Evolutionary conservation across 2,329 filamentous ascomycete species (phyloP).

Genomic region (Cordyceps militaris): DNA sequence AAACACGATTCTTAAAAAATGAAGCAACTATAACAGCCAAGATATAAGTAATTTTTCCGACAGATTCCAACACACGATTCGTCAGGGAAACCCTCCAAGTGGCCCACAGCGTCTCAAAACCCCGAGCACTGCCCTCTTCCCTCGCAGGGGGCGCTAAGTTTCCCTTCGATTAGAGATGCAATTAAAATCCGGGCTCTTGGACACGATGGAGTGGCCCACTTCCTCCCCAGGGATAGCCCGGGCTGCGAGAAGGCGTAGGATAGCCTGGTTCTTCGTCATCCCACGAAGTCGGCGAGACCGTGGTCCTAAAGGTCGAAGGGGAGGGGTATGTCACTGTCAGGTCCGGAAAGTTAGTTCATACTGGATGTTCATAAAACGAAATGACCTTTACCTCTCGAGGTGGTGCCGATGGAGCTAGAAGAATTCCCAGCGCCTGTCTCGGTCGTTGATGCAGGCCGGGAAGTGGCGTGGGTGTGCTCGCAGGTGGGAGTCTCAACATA

Average conservation of each 20-base stretch:
- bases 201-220: slow-evolving; percentile 30
- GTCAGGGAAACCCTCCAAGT: background rate
- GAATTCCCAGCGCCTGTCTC: background rate
- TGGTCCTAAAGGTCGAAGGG: slow-evolving; percentile 17
- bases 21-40: slow-evolving; percentile 1
- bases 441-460: background rate
- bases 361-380: background rate
- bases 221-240: slow-evolving; percentile 31
- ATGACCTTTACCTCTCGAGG: background rate
- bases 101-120: background rate
- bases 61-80: slow-evolving; percentile 3
- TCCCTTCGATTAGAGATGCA: background rate
- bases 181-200: slow-evolving; percentile 19
- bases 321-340: slow-evolving; percentile 7
- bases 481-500: background rate
- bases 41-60: background rate
- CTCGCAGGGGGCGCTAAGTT: background rate
- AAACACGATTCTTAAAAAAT: background rate
- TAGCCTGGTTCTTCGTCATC: slow-evolving; percentile 7
- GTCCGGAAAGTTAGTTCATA: background rate
- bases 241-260: slow-evolving; percentile 21
- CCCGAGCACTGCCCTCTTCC: background rate
- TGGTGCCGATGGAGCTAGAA: background rate
- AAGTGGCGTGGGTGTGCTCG: background rate
- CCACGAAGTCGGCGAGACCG: slow-evolving; percentile 13